These are phyloP conservation scores for Phytopythium litorale DNA, from an alignment of 352 stramenopile genomes.

Conservation along the genomic window DNA sequence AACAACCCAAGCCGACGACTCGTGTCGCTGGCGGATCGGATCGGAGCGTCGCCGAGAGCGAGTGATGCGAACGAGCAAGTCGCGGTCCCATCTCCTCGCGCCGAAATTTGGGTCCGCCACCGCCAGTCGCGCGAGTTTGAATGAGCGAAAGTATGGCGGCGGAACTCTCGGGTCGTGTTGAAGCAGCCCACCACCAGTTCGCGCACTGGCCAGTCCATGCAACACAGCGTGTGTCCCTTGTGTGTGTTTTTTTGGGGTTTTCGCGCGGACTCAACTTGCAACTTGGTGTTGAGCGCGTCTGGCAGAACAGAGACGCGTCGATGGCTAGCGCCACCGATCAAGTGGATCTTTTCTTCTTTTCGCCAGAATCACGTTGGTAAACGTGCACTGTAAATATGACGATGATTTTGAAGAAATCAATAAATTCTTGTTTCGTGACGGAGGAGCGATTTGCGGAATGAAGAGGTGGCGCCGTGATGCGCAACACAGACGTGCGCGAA, in stretches of 20 bases:
- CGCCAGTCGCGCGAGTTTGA: background rate
- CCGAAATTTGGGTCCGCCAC: background rate
- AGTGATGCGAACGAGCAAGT: background rate
- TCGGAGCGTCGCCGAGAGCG: background rate
- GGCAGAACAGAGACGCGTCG: background rate
- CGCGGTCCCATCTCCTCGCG: background rate
- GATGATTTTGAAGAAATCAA: background rate
- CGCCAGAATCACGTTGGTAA: background rate
- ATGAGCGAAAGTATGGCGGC: no score
- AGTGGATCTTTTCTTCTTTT: constrained; percentile 4
- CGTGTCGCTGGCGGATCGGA: background rate
- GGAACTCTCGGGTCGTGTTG: background rate
- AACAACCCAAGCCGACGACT: background rate
- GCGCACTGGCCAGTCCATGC: background rate
- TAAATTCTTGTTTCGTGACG: no score
- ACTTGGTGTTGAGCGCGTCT: background rate
- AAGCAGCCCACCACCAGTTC: background rate
- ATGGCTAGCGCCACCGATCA: constrained; percentile 1
- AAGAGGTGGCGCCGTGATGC: no score
- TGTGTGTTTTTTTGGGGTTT: background rate
- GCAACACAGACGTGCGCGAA: no score
- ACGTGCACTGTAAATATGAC: background rate
- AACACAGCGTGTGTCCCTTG: background rate
- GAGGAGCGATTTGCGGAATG: no score
- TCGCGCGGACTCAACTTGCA: background rate